Base-by-base conservation (phyloP, 192 early-diverging fungal genomes). In the Backusella liffmaniae region DNA sequence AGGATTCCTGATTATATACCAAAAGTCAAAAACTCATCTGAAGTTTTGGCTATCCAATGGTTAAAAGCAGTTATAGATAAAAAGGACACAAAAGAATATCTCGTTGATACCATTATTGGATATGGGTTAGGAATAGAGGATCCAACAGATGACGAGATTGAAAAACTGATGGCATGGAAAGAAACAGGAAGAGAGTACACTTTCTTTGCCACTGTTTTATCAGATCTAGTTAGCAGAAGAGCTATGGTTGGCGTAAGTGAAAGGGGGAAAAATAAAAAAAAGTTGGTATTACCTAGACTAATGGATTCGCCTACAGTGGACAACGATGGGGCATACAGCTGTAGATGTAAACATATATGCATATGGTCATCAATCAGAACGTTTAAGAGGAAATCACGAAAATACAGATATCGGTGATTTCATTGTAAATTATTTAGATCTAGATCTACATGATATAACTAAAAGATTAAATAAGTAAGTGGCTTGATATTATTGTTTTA, bases 331-430 rank as follows among this genome's bases (percentile, higher is more conserved):
- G 2, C 98, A 98, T 77, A 93, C 93, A 46, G 96, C 90, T 2
- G 95, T 97, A 16, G 98, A 99, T 82, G 98, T 99, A 12, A 98
- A 96, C 77, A 81, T 97, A 51, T 97, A 96, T 79, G 94, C 96
- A 1, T 90, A 94, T 76, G 96, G 96, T 16, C 71, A 74, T 23
- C 79, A 86, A 29, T 73, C 88, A 12, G 79, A 93, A n/a, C 51
- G 82, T 69, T 81, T 97, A 69, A 77, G 87, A 29, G 94, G 94
- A 30, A 95, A 91, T 86, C 91, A 92, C 77, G 94, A 97, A 76
- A 97, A 97, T 84, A 96, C 91, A 3, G 91, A 95, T 10, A 91
- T 97, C 75, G 92, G 94, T 71, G 13, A 84, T 30, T 94, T 95
- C 72, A 91, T 97, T 42, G 83, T 79, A 30, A 41, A 87, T 1